phyloP scores from a whole-genome alignment of 305 asterid genomes.

The Solanum hybrid region DNA sequence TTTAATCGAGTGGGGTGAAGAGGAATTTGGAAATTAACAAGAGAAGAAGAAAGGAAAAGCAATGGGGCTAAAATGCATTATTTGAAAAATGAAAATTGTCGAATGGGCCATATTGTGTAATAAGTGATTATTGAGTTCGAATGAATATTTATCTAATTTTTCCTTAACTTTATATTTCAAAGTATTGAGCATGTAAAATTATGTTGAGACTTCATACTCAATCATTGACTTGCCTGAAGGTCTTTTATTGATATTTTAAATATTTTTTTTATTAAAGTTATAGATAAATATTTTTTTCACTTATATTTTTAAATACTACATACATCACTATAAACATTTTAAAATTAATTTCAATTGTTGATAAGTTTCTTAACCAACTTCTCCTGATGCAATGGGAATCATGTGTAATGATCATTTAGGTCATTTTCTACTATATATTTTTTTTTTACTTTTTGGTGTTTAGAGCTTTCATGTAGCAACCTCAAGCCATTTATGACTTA shows the following conservation, averaged over 20 bases:
- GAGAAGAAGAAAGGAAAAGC: constrained; percentile 10
- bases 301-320: not conserved
- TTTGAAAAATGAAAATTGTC: not conserved
- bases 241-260: not conserved
- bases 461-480: not conserved
- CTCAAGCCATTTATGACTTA: not conserved
- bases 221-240: not conserved
- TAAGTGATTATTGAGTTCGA: not conserved
- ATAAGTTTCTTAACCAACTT: not conserved
- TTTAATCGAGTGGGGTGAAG: constrained; percentile 40
- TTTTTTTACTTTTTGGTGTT: not conserved
- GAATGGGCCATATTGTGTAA: not conserved
- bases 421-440: not conserved
- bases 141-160: not conserved
- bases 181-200: not conserved
- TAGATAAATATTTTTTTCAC: not conserved
- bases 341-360: not conserved
- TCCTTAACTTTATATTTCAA: not conserved
- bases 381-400: not conserved
- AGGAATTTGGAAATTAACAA: constrained; percentile 40
- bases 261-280: too few species aligned
- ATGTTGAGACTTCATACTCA: not conserved
- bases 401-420: not conserved
- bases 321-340: not conserved
- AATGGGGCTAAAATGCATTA: not conserved